Conservation (phyloP, 441 rosid genomes). For the Biscutella auriculata region DNA sequence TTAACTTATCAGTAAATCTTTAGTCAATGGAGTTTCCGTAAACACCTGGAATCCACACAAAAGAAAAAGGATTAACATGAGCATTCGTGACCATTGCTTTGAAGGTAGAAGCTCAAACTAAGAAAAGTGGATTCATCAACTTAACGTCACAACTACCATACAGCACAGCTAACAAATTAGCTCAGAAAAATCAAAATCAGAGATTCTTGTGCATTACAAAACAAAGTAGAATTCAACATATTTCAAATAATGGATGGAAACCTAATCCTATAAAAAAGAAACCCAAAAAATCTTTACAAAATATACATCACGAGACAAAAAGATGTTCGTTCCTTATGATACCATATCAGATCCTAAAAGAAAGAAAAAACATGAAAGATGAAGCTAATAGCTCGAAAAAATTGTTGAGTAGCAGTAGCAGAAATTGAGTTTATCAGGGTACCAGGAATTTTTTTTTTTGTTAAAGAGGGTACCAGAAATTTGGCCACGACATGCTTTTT, state of each 20-base stretch:
- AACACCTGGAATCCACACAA: constrained; percentile 29
- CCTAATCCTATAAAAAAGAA: neutral
- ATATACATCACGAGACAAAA: neutral
- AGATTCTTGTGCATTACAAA: constrained; percentile 24
- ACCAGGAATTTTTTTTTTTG: no score
- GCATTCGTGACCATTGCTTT: no score
- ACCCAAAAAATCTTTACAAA: no score
- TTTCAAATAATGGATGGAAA: neutral
- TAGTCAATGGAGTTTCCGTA: constrained; percentile 30
- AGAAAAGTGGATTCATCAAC: neutral
- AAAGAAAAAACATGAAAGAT: neutral
- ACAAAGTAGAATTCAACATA: no score
- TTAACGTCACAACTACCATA: neutral
- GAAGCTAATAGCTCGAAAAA: neutral
- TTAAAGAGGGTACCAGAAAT: no score
- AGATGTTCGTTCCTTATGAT: neutral
- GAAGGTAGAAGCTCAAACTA: no score
- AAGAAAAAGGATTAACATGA: constrained; percentile 3
- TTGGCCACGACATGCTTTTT: constrained; percentile 36
- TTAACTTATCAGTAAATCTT: constrained; percentile 32
- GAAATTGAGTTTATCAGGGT: constrained; percentile 1
- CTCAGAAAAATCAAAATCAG: constrained; percentile 22
- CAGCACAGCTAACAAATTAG: neutral
- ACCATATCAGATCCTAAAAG: neutral
- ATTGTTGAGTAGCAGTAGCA: neutral